phyloP scores from a whole-genome alignment of 1,139 yeast species.

The Hyphopichia wangnamkhiaoensis region DNA sequence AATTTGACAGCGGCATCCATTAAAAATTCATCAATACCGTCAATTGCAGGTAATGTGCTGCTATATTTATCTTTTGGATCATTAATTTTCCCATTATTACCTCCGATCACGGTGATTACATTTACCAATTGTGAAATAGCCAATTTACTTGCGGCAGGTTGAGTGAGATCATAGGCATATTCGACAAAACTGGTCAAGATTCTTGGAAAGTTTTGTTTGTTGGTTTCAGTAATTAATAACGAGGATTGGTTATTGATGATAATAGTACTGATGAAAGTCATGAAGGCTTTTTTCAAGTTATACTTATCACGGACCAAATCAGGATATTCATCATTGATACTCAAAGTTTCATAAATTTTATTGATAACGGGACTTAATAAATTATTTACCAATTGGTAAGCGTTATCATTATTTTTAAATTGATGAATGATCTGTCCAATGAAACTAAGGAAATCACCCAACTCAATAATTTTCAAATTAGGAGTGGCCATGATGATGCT shows the following conservation, averaged over 20 bases:
- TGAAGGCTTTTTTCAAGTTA: constrained; percentile 66
- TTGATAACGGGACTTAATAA: constrained; percentile 71
- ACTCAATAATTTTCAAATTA: constrained; percentile 61
- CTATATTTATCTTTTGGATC: constrained; percentile 58
- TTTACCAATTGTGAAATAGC: constrained; percentile 72
- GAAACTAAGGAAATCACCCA: constrained; percentile 80
- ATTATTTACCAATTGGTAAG: constrained; percentile 73
- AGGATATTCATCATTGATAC: constrained; percentile 31
- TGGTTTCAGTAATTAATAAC: constrained; percentile 67
- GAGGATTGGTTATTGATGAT: constrained; percentile 80
- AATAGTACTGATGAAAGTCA: constrained; percentile 67
- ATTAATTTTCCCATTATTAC: constrained; percentile 61
- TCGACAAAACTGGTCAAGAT: constrained; percentile 67
- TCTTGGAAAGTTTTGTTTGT: constrained; percentile 61
- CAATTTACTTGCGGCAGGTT: constrained; percentile 59
- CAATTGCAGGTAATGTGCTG: constrained; percentile 55
- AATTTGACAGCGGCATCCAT: constrained; percentile 69
- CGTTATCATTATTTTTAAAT: constrained; percentile 64
- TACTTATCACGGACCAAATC: constrained; percentile 61
- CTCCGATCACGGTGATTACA: constrained; percentile 62
- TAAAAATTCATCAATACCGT: constrained; percentile 70
- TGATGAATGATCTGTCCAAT: constrained; percentile 85
- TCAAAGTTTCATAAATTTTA: constrained; percentile 60
- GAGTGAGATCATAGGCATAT: constrained; percentile 60
- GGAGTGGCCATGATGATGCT: constrained; percentile 71